Evolutionary conservation across 148 eudicot species (phyloP).

Genomic region (Rhododendron simsii): DNA sequence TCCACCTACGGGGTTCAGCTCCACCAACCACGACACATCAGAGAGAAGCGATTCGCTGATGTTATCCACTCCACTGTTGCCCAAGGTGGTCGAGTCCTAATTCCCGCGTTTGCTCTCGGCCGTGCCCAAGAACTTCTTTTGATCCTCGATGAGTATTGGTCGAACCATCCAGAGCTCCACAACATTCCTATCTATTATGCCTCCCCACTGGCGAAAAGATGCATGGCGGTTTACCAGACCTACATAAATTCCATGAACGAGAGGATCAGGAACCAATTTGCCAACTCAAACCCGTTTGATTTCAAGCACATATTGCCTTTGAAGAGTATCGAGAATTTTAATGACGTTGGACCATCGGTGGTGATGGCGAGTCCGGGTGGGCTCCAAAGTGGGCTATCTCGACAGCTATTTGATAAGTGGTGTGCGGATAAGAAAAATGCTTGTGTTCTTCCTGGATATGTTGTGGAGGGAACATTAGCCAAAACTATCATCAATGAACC

Average conservation of each 20-base stretch:
- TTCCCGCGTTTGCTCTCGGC: conserved; percentile 94
- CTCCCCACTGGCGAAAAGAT: conserved; percentile 92
- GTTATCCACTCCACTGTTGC: conserved; percentile 70
- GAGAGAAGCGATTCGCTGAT: conserved; percentile 92
- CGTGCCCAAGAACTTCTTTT: conserved; percentile 97
- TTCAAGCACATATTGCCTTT: conserved; percentile 79
- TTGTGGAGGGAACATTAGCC: conserved; percentile 85
- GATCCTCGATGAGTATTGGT: conserved; percentile 96
- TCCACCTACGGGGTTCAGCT: conserved; percentile 93
- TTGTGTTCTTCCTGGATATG: conserved; percentile 93
- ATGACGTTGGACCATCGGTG: conserved; percentile 81
- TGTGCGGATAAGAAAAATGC: conserved; percentile 84
- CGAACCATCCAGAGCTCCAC: conserved; percentile 84
- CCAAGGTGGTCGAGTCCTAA: conserved; percentile 91
- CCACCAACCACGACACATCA: conserved; percentile 70
- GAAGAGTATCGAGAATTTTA: conserved; percentile 71
- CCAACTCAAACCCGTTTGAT: conserved; percentile 81
- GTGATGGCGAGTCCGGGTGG: conserved; percentile 96
- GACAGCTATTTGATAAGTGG: conserved; percentile 94
- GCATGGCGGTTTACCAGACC: conserved; percentile 94
- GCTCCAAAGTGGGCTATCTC: conserved; percentile 87
- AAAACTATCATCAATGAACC: conserved; percentile 90
- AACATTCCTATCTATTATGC: conserved; percentile 90
- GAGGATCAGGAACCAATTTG: conserved; percentile 80
- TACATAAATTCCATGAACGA: conserved; percentile 94